Evolutionary conservation across 2,329 filamentous ascomycete genomes (phyloP).

Genomic region (Xylariaceae sp.): DNA sequence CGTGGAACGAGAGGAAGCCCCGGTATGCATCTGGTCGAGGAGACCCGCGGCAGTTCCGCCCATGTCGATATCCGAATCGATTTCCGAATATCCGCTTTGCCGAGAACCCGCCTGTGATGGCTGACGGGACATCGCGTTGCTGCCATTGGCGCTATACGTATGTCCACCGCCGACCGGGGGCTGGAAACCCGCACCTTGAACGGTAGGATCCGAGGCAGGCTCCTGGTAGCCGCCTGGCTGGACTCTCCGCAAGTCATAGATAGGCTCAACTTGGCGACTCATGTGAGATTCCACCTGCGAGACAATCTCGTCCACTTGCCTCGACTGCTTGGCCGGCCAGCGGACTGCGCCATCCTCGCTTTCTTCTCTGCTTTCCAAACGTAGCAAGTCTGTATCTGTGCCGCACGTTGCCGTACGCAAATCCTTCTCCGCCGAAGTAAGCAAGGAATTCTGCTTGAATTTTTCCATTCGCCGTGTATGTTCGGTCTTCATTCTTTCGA

Average conservation of each 20-base stretch:
- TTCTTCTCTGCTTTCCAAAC: slow-evolving; percentile 53
- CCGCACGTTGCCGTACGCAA: slow-evolving; percentile 62
- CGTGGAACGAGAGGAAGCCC: slow-evolving; percentile 54
- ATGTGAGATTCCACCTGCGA: slow-evolving; percentile 66
- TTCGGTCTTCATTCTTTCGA: slow-evolving; percentile 74
- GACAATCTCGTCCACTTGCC: slow-evolving; percentile 66
- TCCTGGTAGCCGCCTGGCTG: slow-evolving; percentile 74
- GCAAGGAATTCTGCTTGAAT: slow-evolving; percentile 63
- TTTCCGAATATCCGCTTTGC: slow-evolving; percentile 49
- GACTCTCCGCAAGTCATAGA: slow-evolving; percentile 62
- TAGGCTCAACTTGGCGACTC: slow-evolving; percentile 59
- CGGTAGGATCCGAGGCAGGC: slow-evolving; percentile 41
- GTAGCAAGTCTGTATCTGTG: slow-evolving; percentile 55
- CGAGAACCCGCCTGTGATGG: slow-evolving; percentile 52
- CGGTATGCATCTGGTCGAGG: slow-evolving; percentile 64
- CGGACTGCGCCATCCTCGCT: slow-evolving; percentile 42
- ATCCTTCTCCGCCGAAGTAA: slow-evolving; percentile 70
- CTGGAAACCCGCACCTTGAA: slow-evolving; percentile 17
- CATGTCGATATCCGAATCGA: slow-evolving; percentile 61
- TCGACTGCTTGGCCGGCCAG: slow-evolving; percentile 39
- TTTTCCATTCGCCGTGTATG: slow-evolving; percentile 72
- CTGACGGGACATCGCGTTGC: slow-evolving; percentile 42
- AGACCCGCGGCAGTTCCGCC: slow-evolving; percentile 57
- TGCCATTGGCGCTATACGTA: slow-evolving; percentile 19
- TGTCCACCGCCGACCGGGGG: slow-evolving; percentile 17